Evolutionary conservation across 2,329 filamentous ascomycete genomes (phyloP).

Genomic region (Akanthomyces dipterigenus): DNA sequence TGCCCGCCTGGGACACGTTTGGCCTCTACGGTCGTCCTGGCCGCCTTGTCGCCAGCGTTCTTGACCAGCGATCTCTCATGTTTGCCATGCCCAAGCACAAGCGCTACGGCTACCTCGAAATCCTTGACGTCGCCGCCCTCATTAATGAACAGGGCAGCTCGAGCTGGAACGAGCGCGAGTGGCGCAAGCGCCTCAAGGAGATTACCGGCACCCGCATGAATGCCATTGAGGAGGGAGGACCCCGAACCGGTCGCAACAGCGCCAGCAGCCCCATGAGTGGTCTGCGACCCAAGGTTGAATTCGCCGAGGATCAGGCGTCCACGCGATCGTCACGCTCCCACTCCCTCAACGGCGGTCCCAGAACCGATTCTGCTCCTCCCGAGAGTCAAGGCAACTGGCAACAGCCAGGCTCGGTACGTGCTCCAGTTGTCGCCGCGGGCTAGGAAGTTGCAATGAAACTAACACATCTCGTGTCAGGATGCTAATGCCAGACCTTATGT

Average conservation of each 20-base stretch:
- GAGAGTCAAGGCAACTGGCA: conserved; percentile 30
- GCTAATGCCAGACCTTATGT: conserved; percentile 20
- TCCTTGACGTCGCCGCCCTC: conserved; percentile 73
- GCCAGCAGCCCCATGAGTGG: conserved; percentile 45
- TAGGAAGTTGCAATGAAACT: conserved; percentile 41
- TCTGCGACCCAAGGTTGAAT: conserved; percentile 45
- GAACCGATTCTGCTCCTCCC: conserved; percentile 47
- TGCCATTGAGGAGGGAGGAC: conserved; percentile 45
- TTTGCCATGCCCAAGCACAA: conserved; percentile 91
- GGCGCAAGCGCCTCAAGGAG: conserved; percentile 85
- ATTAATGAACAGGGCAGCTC: conserved; percentile 72
- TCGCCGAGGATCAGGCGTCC: conserved; percentile 47
- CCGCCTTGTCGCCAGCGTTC: conserved; percentile 76
- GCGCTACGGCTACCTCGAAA: conserved; percentile 84
- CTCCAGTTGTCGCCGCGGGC: conserved; percentile 31
- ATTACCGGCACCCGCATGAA: conserved; percentile 75
- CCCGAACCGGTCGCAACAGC: conserved; percentile 44
- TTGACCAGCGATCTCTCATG: conserved; percentile 88
- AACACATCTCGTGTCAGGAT: conserved; percentile 22
- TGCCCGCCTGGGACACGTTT: conserved; percentile 92
- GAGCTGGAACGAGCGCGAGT: conserved; percentile 78
- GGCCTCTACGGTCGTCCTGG: conserved; percentile 83
- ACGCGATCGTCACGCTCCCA: conserved; percentile 47
- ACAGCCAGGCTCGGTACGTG: conserved; percentile 27
- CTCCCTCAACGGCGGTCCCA: conserved; percentile 36